These are phyloP conservation scores for Candolleomyces eurysporus DNA, from an alignment of 768 basidiomycete genomes.

Conservation along the genomic window DNA sequence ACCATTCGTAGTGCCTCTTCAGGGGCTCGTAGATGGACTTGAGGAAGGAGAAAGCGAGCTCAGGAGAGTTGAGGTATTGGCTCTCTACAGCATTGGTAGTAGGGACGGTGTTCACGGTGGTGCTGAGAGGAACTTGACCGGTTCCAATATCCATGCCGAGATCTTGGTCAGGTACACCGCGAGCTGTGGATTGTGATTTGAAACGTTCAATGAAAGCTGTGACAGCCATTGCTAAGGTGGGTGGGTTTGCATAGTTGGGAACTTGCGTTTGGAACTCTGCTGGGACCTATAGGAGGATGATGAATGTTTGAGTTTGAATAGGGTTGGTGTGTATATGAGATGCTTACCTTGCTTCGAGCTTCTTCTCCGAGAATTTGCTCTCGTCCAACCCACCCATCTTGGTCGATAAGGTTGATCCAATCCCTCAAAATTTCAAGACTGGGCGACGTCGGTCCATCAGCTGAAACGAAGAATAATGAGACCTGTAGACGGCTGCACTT, in stretches of 20 bases:
- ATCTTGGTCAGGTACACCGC: conserved; percentile 53
- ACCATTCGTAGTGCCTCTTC: conserved; percentile 94
- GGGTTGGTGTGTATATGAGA: not conserved
- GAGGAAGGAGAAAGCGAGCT: conserved; percentile 66
- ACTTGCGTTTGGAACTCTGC: conserved; percentile 90
- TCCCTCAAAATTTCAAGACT: conserved; percentile 87
- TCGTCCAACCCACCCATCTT: conserved; percentile 92
- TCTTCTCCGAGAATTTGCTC: conserved; percentile 98
- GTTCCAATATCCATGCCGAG: conserved; percentile 65
- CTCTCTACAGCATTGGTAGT: conserved; percentile 25
- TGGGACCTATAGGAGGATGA: conserved; percentile 58
- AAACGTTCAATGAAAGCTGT: conserved; percentile 86
- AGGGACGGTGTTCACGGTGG: conserved; percentile 5
- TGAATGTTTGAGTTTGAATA: not conserved
- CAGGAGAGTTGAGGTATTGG: conserved; percentile 54
- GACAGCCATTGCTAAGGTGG: conserved; percentile 91
- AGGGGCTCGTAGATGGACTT: conserved; percentile 79
- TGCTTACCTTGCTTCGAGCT: conserved; percentile 81
- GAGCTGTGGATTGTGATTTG: conserved; percentile 31
- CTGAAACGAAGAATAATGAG: not conserved
- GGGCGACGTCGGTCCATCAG: not conserved
- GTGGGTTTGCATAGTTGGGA: conserved; percentile 92
- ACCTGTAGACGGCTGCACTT: not conserved
- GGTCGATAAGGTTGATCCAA: conserved; percentile 91
- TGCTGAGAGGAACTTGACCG: conserved; percentile 52